Evolutionary conservation across 2,329 filamentous ascomycete species (phyloP), one percentile per base, ranked within the genome.

Genomic region (Epichloe gansuensis): DNA sequence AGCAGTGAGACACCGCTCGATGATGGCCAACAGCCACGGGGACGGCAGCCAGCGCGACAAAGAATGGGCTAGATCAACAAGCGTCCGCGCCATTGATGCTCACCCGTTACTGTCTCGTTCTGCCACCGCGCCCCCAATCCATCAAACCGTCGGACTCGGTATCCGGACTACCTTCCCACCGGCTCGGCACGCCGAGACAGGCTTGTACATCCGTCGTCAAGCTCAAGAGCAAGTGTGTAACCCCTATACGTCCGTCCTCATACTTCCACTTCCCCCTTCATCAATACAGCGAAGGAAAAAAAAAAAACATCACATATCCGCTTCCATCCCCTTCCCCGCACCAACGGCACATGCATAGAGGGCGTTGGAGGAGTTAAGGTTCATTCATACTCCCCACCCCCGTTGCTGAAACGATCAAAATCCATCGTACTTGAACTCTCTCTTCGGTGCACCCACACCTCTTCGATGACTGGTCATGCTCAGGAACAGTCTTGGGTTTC

Each of bases 311-410:
- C 31, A 31, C 31, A 11, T 1, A 36, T 36, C 40, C n/a, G 25
- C 9, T 13, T 40, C 31, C 17, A 6, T 17, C 25, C 38, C 13
- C 9, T 6, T 34, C 8, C 8, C 34, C 13, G 21, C 11, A 25
- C 34, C 12, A 25, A 47, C 8, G 21, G 17, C 52, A 51, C 61
- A 61, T 64, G 60, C 62, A 64, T 66, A 64, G 61, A 66, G 55
- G 64, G 61, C 64, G 61, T 66, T 64, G 62, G 63, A 62, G 51
- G 47, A 41, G 17, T 31, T 17, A 31, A 48, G 36, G 17, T 35
- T n/a, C 21, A 36, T 12, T 36, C 27, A 8, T 49, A 15, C 40
- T 21, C 36, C 21, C 11, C 40, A 39, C 8, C 6, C 25, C 25
- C 23, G 17, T 15, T 31, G 17, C 39, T 2, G 4, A 17, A 7